These are phyloP conservation scores for Penicillium simplicissimum DNA, from an alignment of 495 filamentous ascomycete species.

Conservation along the genomic window DNA sequence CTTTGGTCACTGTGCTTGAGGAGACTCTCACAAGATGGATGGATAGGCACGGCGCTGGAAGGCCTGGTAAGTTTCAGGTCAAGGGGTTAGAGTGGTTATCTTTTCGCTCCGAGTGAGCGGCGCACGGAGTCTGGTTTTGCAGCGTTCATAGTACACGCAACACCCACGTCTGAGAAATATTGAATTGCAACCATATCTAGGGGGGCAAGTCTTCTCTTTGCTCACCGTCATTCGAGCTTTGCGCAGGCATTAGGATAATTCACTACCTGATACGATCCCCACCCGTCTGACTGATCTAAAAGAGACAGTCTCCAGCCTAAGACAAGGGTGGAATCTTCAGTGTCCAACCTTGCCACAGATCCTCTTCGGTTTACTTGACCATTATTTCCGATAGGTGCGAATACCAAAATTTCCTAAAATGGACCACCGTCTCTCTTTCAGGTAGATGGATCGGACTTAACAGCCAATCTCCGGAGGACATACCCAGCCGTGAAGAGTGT, in stretches of 20 bases:
- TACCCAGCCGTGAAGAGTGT: background rate
- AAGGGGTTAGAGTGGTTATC: background rate
- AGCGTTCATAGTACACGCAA: background rate
- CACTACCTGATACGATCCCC: too few relatives aligned
- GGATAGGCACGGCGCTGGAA: conserved; percentile 10
- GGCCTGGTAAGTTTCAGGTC: background rate
- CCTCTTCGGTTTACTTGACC: background rate
- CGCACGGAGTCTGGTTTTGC: background rate
- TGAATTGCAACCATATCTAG: background rate
- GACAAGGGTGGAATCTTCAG: background rate
- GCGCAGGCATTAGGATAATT: too few relatives aligned
- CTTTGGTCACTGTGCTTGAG: background rate
- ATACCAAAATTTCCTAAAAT: background rate
- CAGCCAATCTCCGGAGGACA: background rate
- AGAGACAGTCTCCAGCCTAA: background rate
- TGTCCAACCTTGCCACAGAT: background rate
- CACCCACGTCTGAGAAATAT: background rate
- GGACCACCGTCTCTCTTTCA: background rate
- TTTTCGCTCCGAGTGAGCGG: background rate
- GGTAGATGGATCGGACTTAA: background rate
- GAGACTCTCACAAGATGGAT: background rate
- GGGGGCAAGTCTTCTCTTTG: background rate
- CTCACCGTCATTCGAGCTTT: background rate
- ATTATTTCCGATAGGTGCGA: background rate
- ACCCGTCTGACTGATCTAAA: too few relatives aligned